phyloP scores from a whole-genome alignment of 202 grass and related monocot genomes.

The Musa balbisiana region DNA sequence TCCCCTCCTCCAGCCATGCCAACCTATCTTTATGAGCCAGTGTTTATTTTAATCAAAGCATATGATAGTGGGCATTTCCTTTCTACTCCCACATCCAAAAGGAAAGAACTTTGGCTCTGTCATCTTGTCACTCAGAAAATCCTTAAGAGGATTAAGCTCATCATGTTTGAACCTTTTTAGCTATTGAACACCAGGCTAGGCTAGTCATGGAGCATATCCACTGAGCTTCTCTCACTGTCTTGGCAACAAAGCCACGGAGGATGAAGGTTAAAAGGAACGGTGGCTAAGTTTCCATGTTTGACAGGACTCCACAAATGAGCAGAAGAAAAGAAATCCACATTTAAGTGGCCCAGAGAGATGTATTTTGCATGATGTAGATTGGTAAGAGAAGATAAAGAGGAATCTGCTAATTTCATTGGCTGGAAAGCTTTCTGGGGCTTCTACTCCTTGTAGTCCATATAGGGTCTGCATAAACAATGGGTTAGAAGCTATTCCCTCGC shows the following conservation, averaged over 20 bases:
- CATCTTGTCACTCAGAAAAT: too few species aligned
- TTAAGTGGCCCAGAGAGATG: too few species aligned
- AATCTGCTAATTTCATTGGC: slow-evolving; percentile 53
- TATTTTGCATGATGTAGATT: too few species aligned
- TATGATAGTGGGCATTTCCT: slow-evolving; percentile 29
- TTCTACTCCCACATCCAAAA: slow-evolving; percentile 30
- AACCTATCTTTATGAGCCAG: too few species aligned
- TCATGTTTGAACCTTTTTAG: too few species aligned
- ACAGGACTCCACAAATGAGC: too few species aligned
- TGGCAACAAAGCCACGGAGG: slow-evolving; percentile 30
- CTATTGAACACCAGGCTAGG: too few species aligned
- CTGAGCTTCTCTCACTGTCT: slow-evolving; percentile 7
- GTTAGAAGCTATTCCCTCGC: slow-evolving; percentile 36
- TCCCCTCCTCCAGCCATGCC: too few species aligned
- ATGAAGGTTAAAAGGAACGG: neutral
- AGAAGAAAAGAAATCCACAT: too few species aligned
- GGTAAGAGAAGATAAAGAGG: slow-evolving; percentile 12
- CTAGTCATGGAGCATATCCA: slow-evolving; percentile 13
- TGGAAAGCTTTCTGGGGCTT: slow-evolving; percentile 34
- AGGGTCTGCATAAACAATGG: slow-evolving; percentile 31
- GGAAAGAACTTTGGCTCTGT: neutral
- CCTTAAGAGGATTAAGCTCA: too few species aligned
- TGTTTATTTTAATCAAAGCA: too few species aligned
- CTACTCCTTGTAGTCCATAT: slow-evolving; percentile 10
- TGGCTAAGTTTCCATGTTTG: too few species aligned